Conservation (phyloP, 2,329 filamentous ascomycete genomes). For the Didymosphaeria variabile region DNA sequence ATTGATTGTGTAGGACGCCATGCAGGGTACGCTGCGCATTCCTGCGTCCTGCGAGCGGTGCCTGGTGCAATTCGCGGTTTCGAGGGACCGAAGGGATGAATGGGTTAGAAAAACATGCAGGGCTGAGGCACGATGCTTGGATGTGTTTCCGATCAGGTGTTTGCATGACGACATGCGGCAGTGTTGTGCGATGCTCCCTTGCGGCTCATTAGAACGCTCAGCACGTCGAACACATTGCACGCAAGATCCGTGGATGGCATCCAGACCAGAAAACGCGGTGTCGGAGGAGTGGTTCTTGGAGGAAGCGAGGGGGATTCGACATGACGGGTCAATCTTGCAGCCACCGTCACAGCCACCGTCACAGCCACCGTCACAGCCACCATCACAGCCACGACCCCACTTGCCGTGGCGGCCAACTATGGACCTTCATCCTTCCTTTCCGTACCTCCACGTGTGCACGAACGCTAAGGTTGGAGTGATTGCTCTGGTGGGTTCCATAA, state of each 20-base stretch:
- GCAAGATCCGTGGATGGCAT: neutral
- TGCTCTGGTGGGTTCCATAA: neutral
- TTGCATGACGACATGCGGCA: constrained; percentile 4
- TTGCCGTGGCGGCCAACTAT: neutral
- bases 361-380: constrained; percentile 14
- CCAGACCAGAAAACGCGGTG: neutral
- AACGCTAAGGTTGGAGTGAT: neutral
- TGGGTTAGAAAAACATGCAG: constrained; percentile 5
- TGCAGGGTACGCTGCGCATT: constrained; percentile 12
- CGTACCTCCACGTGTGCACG: neutral
- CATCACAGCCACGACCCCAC: constrained; percentile 11
- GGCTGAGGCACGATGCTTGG: constrained; percentile 6
- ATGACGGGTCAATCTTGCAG: neutral
- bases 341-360: constrained; percentile 13
- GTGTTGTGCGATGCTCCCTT: constrained; percentile 5
- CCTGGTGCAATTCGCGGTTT: constrained; percentile 14
- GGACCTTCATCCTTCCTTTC: neutral
- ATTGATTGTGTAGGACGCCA: constrained; percentile 15
- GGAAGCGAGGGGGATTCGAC: neutral
- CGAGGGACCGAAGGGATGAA: constrained; percentile 11
- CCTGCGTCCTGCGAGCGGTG: constrained; percentile 12
- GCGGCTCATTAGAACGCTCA: constrained; percentile 1
- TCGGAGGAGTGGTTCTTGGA: neutral
- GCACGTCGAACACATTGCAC: neutral
- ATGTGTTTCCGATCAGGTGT: constrained; percentile 10